Percentiles rank a stretch among this genome's conserved stretches.
phyloP scores from a whole-genome alignment of 2,329 filamentous ascomycete genomes.

The Stemphylium beticola region DNA sequence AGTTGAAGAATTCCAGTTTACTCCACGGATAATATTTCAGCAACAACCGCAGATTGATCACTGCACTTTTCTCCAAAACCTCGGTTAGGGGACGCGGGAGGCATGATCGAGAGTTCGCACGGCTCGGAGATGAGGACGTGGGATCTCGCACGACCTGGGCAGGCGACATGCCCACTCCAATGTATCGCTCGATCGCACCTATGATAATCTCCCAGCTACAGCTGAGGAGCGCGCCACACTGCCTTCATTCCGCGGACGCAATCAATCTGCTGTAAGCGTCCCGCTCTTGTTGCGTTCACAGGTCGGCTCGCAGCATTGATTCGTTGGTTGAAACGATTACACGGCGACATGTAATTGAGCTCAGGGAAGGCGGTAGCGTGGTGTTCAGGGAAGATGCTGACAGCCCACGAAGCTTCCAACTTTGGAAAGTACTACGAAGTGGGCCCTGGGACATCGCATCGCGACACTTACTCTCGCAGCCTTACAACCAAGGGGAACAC shows the following conservation, averaged over 20 bases:
- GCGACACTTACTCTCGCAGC: background rate
- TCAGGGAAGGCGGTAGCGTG: background rate
- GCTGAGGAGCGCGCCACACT: conserved; percentile 1
- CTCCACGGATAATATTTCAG: background rate
- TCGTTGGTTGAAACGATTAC: background rate
- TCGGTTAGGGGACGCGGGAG: background rate
- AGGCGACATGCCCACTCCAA: background rate
- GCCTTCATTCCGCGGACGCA: background rate
- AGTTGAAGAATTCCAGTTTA: too few relatives aligned
- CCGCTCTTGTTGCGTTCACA: conserved; percentile 4
- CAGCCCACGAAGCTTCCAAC: background rate
- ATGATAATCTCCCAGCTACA: background rate
- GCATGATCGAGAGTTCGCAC: background rate
- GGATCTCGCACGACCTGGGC: background rate
- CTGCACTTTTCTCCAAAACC: background rate
- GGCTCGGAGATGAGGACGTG: conserved; percentile 13
- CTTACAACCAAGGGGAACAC: background rate
- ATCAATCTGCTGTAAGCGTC: background rate
- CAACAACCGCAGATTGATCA: conserved; percentile 1
- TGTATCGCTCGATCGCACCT: background rate
- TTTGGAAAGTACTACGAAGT: background rate
- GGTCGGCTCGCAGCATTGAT: background rate
- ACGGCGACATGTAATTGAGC: background rate
- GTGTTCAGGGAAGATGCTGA: background rate
- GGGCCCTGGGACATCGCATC: background rate